Base-by-base conservation (phyloP, 495 filamentous ascomycete genomes). In the Penicillium paxilli region DNA sequence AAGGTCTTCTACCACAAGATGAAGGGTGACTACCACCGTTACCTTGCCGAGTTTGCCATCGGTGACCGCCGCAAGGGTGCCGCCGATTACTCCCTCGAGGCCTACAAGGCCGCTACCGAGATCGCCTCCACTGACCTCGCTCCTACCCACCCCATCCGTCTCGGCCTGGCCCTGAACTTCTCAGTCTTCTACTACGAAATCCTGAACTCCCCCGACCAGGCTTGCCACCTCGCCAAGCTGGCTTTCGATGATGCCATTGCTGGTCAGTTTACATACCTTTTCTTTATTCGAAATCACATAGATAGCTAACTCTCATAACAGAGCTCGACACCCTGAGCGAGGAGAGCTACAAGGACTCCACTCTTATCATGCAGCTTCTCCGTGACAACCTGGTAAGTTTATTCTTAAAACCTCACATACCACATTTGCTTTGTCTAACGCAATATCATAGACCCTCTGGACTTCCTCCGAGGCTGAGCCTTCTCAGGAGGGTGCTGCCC, bases 1-100 rank as follows among this genome's bases (percentile, higher is more conserved):
- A 98, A 98, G 86, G 94, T 98, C 59, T 98, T 98, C 81, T 98
- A 98, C 83, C 94, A 98, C 89, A 98, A 98, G 87, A 98, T 98
- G 94, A 98, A 98, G 88, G 94, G 94, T 75, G 94, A 98, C 79
- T 98, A 98, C 80, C 95, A 98, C 87, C 92, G 94, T 71, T 98
- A 98, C 72, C 89, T 98, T 38, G 94, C 94, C 67, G 94, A 98
- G 81, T 98, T 98, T 73, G 95, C 94, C 67, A 82, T 90, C 75
- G 94, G 94, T 71, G 94, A 98, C 73, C 91, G 90, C 79, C 94
- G 94, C 81, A 98, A 97, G 87, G 84, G 84, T 73, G 93, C 95
- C 57, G 94, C 94, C 71, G 91, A 92, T 72, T 88, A 91, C 75
- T 96, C 94, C 42, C 90, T 96, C 65, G 94, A 97, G 82, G 95